These are phyloP conservation scores for Leccinum aurantiacum DNA, from an alignment of 768 basidiomycete genomes.

Conservation along the genomic window DNA sequence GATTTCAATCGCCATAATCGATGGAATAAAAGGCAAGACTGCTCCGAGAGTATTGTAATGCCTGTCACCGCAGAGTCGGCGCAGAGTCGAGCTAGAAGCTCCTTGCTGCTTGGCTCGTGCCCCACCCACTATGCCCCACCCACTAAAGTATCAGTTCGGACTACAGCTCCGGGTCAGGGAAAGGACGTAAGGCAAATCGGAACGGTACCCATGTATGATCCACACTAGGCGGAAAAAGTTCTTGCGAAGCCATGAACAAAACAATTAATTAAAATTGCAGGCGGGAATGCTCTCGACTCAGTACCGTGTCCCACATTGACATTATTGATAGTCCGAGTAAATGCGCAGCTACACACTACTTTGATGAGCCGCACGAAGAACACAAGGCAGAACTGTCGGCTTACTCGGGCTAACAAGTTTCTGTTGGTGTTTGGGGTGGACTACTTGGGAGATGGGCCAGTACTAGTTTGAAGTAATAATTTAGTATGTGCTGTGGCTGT, in stretches of 20 bases:
- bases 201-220: not conserved
- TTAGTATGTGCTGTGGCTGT: constrained; percentile 8
- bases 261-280: not conserved
- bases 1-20: not conserved
- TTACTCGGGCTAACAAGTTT: not conserved
- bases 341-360: not conserved
- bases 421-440: too few relatives aligned
- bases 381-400: not conserved
- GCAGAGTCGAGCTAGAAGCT: not conserved
- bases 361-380: not conserved
- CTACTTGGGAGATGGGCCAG: too few relatives aligned
- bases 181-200: not conserved
- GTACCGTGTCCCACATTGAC: not conserved
- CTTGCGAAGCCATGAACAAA: not conserved
- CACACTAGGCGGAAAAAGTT: not conserved
- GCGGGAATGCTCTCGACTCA: not conserved
- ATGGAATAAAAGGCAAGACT: not conserved
- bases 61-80: not conserved
- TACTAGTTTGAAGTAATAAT: too few relatives aligned
- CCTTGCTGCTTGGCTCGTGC: not conserved
- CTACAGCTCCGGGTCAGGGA: not conserved
- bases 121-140: not conserved
- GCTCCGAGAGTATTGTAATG: not conserved
- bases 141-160: not conserved
- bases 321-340: not conserved